Evolutionary conservation across 2,329 filamentous ascomycete species (phyloP), one percentile per base, ranked within the genome.

Genomic region (Sphaerulina musiva): DNA sequence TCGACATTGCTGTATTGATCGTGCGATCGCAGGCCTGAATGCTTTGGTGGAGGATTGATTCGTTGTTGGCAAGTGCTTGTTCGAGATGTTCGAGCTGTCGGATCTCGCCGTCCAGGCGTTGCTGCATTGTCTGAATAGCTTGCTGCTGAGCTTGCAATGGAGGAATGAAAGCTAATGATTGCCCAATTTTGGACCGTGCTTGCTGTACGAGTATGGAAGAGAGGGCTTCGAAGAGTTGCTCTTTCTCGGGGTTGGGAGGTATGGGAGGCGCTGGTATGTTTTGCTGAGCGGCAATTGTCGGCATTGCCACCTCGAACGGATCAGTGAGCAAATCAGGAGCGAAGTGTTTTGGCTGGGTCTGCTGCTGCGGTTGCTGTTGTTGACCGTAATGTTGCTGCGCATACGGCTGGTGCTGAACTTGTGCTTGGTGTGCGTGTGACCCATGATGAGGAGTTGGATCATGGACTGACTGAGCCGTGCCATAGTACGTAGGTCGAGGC

Each of bases 241-340:
- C 90, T 69, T 95, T 96, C 72, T 97, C 89, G 0, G 93, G 93
- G 65, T 98, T 98, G 0, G 90, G 91, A 0, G 93, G 92, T 32
- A 96, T 89, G 0, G 92, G 91, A 0, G 93, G 92, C 0, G 89
- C 82, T 5, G 85, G 78, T 6, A 83, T 68, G 20, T 78, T 73
- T 29, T 63, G 47, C 38, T 44, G 43, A 14, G 53, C 31, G 72
- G 79, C 26, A 71, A 76, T n/a, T 6, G 74, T 74, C 9, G 80
- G 79, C 4, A 83, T 70, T 20, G 80, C 76, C 5, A 83, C 73
- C 56, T 84, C 79, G 52, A 85, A 81, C 1, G 81, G 80, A 17
- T 82, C 82, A 34, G 81, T 80, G 50, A 87, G 76, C 45, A 86
- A 77, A 62, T 86, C 82, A 11, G 68, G 67, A 53, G 70, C 72